These are phyloP conservation scores for Suillus placidus DNA, from an alignment of 768 basidiomycete species.

Conservation along the genomic window DNA sequence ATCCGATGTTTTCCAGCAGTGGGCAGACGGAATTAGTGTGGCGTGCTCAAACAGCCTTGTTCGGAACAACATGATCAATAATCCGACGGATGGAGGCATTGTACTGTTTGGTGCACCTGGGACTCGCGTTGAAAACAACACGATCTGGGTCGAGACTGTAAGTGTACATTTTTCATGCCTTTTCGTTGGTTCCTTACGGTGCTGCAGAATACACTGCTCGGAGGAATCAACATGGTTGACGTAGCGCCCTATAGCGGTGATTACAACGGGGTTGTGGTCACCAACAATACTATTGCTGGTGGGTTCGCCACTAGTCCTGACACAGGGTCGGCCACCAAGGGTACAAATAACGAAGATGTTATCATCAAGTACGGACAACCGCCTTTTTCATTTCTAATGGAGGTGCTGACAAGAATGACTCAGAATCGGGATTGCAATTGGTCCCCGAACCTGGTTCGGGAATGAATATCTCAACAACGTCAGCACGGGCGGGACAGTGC, in stretches of 20 bases:
- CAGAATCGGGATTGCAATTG: conserved; percentile 81
- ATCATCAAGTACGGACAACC: conserved; percentile 64
- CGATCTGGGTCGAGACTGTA: conserved; percentile 71
- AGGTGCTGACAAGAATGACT: conserved; percentile 12
- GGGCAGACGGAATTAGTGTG: conserved; percentile 84
- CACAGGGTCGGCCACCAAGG: conserved; percentile 45
- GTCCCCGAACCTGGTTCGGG: conserved; percentile 78
- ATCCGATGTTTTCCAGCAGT: conserved; percentile 61
- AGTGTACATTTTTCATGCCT: conserved; percentile 24
- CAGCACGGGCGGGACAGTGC: conserved; percentile 54
- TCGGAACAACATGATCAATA: conserved; percentile 68
- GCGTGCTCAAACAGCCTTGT: conserved; percentile 65
- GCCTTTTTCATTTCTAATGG: conserved; percentile 5
- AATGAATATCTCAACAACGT: conserved; percentile 56
- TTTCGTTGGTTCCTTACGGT: neutral
- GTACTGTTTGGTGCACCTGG: conserved; percentile 80
- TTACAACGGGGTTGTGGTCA: conserved; percentile 64
- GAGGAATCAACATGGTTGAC: conserved; percentile 82
- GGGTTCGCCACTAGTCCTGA: conserved; percentile 61
- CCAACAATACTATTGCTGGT: conserved; percentile 67
- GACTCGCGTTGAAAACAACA: conserved; percentile 73
- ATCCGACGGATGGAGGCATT: conserved; percentile 80
- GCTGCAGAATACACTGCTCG: conserved; percentile 63
- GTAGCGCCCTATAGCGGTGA: conserved; percentile 67
- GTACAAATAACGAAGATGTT: conserved; percentile 58